A percentile compares a stretch with the other conserved stretches of the same genome.
Conservation (phyloP, 1,284 basidiomycete species). For the Clitocybe nebularis region DNA sequence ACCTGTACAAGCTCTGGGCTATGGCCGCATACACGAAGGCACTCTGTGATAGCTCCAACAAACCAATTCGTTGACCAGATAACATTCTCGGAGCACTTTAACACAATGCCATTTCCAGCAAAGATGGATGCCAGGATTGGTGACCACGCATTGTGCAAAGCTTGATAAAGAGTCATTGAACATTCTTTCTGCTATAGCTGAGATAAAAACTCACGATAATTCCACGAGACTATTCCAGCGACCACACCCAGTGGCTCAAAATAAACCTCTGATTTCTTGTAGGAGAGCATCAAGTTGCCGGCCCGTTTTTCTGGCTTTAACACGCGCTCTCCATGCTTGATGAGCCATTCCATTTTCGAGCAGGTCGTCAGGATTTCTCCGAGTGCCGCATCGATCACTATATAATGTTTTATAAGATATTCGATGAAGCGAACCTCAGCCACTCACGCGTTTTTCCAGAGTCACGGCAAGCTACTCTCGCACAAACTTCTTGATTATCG, state of each 20-base stretch:
- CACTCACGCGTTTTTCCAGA: constrained; percentile 92
- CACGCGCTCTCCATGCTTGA: constrained; percentile 76
- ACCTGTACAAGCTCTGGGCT: constrained; percentile 83
- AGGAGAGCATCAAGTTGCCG: constrained; percentile 75
- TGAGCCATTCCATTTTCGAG: constrained; percentile 85
- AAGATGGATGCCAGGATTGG: constrained; percentile 90
- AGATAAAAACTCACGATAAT: constrained; percentile 62
- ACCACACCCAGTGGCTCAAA: constrained; percentile 95
- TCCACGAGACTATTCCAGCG: constrained; percentile 92
- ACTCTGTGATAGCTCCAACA: constrained; percentile 70
- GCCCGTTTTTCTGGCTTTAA: constrained; percentile 69
- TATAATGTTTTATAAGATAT: neutral
- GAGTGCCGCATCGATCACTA: constrained; percentile 85
- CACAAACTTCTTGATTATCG: constrained; percentile 81
- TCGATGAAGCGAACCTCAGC: constrained; percentile 1
- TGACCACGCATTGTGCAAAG: constrained; percentile 90
- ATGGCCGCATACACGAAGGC: constrained; percentile 74
- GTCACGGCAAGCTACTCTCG: constrained; percentile 88
- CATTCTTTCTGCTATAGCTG: constrained; percentile 4
- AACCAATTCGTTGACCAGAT: constrained; percentile 87
- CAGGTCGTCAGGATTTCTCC: constrained; percentile 89
- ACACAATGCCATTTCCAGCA: constrained; percentile 84
- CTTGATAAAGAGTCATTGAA: constrained; percentile 32
- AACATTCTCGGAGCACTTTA: constrained; percentile 93
- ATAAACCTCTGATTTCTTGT: constrained; percentile 82